A percentile compares a stretch with the other conserved stretches of the same genome.
These are phyloP conservation scores for Lichenothelia convexa DNA, from an alignment of 495 filamentous ascomycete species.

Conservation along the genomic window DNA sequence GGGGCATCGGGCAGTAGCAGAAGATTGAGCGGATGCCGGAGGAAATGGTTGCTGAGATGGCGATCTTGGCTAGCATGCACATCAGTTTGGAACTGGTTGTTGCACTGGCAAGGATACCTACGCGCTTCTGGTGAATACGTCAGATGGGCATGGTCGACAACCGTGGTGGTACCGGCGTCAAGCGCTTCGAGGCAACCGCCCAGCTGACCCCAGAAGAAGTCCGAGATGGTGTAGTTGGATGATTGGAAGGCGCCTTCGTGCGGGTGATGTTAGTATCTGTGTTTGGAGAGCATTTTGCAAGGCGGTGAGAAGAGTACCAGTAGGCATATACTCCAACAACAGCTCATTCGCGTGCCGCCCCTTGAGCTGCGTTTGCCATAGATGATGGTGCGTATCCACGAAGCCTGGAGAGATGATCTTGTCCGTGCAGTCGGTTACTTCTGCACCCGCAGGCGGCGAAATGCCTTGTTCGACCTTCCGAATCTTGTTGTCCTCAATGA, in stretches of 20 bases:
- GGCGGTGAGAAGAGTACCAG: slow-evolving; percentile 1
- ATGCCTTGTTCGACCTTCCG: slow-evolving; percentile 1
- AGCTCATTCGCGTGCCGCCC: slow-evolving; percentile 5
- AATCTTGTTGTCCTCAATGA: slow-evolving; percentile 2
- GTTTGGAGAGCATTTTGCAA: no score
- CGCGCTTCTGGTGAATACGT: slow-evolving; percentile 2
- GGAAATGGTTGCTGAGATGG: slow-evolving; percentile 23
- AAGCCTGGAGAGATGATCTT: slow-evolving; percentile 3
- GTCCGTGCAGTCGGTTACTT: background rate
- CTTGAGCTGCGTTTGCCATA: slow-evolving; percentile 4
- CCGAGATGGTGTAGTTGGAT: background rate
- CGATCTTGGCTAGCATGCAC: slow-evolving; percentile 3
- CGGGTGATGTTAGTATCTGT: no score
- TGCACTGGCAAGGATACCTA: background rate
- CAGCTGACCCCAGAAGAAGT: slow-evolving; percentile 3
- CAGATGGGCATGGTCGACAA: slow-evolving; percentile 2
- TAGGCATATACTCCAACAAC: slow-evolving; percentile 2
- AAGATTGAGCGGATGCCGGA: slow-evolving; percentile 33
- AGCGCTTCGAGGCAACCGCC: background rate
- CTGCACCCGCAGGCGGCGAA: background rate
- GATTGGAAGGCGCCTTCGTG: no score
- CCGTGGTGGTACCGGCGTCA: slow-evolving; percentile 1
- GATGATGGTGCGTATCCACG: slow-evolving; percentile 4
- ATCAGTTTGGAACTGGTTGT: background rate
- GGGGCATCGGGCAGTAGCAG: slow-evolving; percentile 24